These are phyloP conservation scores for Cubamyces lactineus DNA, from an alignment of 768 basidiomycete genomes.

Conservation along the genomic window DNA sequence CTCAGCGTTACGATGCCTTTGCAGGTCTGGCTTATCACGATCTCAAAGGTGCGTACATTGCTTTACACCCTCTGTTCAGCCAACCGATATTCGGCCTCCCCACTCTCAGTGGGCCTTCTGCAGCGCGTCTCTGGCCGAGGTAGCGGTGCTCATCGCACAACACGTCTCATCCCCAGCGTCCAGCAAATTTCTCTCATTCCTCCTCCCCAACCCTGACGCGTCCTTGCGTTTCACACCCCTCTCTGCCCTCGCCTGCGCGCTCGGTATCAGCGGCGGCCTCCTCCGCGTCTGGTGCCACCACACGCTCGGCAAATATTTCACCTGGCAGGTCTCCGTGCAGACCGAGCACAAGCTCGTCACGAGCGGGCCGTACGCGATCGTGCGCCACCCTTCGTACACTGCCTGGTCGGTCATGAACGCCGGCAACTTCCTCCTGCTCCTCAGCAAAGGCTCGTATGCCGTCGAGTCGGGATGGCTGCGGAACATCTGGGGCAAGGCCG, in stretches of 20 bases:
- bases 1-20: neutral
- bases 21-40: neutral
- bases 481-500: neutral
- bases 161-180: neutral
- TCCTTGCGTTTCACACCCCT: neutral
- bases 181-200: neutral
- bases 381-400: slow-evolving; percentile 28
- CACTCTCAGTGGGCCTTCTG: neutral
- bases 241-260: neutral
- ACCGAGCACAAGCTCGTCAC: slow-evolving; percentile 23
- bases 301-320: slow-evolving; percentile 24
- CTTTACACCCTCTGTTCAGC: too few relatives aligned
- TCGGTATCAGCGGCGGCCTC: neutral
- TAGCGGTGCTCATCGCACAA: neutral
- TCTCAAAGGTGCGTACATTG: neutral
- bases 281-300: slow-evolving; percentile 7
- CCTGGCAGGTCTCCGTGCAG: slow-evolving; percentile 22
- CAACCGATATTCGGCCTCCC: neutral
- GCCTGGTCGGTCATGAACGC: slow-evolving; percentile 2
- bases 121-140: neutral
- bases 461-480: neutral
- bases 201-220: neutral
- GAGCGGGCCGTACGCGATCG: slow-evolving; percentile 20
- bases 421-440: slow-evolving; percentile 1
- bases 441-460: neutral